Percentiles rank a stretch among this genome's conserved stretches.
Evolutionary conservation across 2,329 filamentous ascomycete species (phyloP).

Genomic region (Huntiella omanensis): DNA sequence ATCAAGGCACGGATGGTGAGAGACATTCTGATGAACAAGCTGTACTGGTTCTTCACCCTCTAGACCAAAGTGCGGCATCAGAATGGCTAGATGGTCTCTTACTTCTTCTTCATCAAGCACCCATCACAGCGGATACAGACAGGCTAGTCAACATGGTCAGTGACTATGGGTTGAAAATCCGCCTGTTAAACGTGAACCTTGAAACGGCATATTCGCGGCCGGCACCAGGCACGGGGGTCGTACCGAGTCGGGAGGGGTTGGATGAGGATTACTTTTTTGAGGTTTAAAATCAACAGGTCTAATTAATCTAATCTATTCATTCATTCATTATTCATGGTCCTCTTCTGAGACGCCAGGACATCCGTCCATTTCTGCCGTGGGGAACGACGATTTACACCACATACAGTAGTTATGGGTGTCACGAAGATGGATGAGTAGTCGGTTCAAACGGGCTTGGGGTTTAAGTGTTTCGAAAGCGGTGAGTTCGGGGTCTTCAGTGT

Average conservation of each 20-base stretch:
- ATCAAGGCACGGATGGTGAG: constrained; percentile 23
- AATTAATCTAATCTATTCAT: neutral
- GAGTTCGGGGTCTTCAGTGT: constrained; percentile 64
- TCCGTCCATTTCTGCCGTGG: constrained; percentile 56
- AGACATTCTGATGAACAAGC: constrained; percentile 42
- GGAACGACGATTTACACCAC: constrained; percentile 82
- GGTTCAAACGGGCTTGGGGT: constrained; percentile 44
- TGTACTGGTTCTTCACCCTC: constrained; percentile 66
- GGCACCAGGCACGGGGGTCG: constrained; percentile 48
- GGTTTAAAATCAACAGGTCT: constrained; percentile 19
- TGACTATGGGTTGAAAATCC: constrained; percentile 83
- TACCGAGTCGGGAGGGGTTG: constrained; percentile 67
- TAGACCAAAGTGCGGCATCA: constrained; percentile 64
- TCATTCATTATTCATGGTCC: constrained; percentile 39
- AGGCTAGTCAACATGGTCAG: constrained; percentile 71
- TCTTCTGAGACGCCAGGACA: constrained; percentile 81
- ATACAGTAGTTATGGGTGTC: constrained; percentile 69
- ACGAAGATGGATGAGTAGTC: constrained; percentile 50
- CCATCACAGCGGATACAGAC: constrained; percentile 91
- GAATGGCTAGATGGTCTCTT: constrained; percentile 94
- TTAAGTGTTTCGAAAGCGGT: constrained; percentile 59
- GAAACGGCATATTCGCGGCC: constrained; percentile 55
- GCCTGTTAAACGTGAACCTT: constrained; percentile 75
- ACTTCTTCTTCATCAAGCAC: constrained; percentile 86
- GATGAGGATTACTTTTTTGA: constrained; percentile 93